phyloP scores from a whole-genome alignment of 2,329 filamentous ascomycete species.

The Cordyceps sp. region DNA sequence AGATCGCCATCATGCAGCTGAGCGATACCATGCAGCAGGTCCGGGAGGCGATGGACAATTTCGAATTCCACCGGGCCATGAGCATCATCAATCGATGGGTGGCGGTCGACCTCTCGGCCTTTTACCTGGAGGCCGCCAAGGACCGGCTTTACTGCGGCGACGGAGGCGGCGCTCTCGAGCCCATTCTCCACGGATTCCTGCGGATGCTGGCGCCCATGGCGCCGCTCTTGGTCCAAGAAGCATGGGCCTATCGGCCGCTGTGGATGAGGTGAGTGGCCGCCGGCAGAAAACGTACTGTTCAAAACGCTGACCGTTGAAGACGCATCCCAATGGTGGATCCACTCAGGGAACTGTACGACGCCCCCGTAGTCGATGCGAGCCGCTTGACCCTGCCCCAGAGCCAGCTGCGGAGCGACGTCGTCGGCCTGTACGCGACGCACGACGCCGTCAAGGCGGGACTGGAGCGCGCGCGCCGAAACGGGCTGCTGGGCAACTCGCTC shows the following conservation, averaged over 20 bases:
- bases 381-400: slow-evolving; percentile 21
- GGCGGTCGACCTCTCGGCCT: slow-evolving; percentile 68
- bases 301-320: too few species aligned
- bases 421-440: slow-evolving; percentile 36
- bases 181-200: slow-evolving; percentile 56
- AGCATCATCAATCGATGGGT: slow-evolving; percentile 66
- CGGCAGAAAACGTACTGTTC: too few species aligned
- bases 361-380: slow-evolving; percentile 22
- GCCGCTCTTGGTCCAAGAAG: slow-evolving; percentile 74
- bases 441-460: slow-evolving; percentile 57
- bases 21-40: slow-evolving; percentile 48
- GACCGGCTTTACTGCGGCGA: slow-evolving; percentile 80
- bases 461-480: slow-evolving; percentile 55
- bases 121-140: slow-evolving; percentile 87
- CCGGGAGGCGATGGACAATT: slow-evolving; percentile 45
- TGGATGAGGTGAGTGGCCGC: slow-evolving; percentile 33
- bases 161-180: slow-evolving; percentile 43
- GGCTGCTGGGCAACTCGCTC: slow-evolving; percentile 64
- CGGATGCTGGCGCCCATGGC: slow-evolving; percentile 69
- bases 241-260: slow-evolving; percentile 60
- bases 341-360: slow-evolving; percentile 27
- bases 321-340: slow-evolving; percentile 18
- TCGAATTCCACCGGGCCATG: slow-evolving; percentile 71
- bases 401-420: slow-evolving; percentile 24
- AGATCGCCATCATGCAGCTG: slow-evolving; percentile 64